Base-by-base conservation (phyloP, 352 stramenopile species). In the Globisporangium polare region DNA sequence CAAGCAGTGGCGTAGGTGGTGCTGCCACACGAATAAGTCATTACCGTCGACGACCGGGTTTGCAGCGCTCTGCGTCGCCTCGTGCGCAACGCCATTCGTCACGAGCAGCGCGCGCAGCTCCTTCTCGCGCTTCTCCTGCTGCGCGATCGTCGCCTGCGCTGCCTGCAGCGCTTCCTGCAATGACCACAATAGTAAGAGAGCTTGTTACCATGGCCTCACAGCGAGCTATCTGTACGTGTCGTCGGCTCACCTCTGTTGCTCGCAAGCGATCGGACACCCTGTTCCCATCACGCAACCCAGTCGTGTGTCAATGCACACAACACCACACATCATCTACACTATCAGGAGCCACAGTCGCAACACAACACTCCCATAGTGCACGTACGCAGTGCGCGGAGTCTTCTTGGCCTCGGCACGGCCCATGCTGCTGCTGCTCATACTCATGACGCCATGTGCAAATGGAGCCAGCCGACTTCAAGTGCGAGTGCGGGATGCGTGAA, bases 71-170 rank as follows among this genome's bases (percentile, higher is more conserved):
- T 71, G 56, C 0, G 54, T 63, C 20, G 67, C 58, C 18, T 75
- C 75, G 31, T 72, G 37, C 7, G 67, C 67, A 12, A 78, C 66
- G 8, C 75, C 76, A 15, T 80, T 67, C 20, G 73, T 71, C 37
- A 77, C 73, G 8, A 89, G 69, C 13, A 88, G 57, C 37, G 73
- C 63, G 18, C 74, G 78, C 55, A 92, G 60, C 33, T 92, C 73
- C 45, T 81, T 72, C 58, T 90, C 78, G 0, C 80, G 73, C 59
- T 77, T 82, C 45, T 89, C 76, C 45, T 92, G 80, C 46, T 75
- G 68, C 2, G 72, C 70, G 45, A 92, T 90, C 27, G 76, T 89
- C 29, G 69, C 64, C 60, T 86, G 76, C 10, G 82, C 82, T 31
- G 63, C 67, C 55, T 60, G 59, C 22, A 90, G 52, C 43, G 78